A percentile compares a stretch with the other conserved stretches of the same genome.
Evolutionary conservation across 73 alveolate genomes (phyloP).

Genomic region (Paramecium pentaurelia): DNA sequence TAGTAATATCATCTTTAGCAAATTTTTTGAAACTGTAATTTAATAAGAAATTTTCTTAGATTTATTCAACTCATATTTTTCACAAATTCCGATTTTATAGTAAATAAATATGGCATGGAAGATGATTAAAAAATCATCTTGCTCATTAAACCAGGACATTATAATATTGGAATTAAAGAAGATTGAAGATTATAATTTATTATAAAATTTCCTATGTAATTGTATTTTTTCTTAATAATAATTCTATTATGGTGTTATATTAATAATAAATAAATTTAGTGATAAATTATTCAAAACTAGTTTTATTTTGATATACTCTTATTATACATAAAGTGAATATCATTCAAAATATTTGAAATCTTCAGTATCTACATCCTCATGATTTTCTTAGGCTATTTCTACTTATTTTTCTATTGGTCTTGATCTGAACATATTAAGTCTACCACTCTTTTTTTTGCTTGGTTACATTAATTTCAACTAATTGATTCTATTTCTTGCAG

Average conservation of each 20-base stretch:
- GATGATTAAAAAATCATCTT: not conserved
- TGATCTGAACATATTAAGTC: not conserved
- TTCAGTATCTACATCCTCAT: not conserved
- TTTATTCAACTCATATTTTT: not conserved
- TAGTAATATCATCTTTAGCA: not conserved
- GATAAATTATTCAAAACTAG: not conserved
- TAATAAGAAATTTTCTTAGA: not conserved
- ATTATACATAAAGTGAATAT: not conserved
- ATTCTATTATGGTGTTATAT: not conserved
- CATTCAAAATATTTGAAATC: conserved; percentile 3
- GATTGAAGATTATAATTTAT: too few relatives aligned
- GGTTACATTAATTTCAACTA: not conserved
- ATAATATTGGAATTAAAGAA: not conserved
- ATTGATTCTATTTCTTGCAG: not conserved
- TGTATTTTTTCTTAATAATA: not conserved
- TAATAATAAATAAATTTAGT: too few relatives aligned
- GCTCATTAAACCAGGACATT: not conserved
- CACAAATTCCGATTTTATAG: not conserved
- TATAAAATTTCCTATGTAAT: too few relatives aligned
- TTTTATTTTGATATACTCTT: not conserved
- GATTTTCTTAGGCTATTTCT: not conserved
- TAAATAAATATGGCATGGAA: not conserved
- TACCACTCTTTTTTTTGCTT: not conserved
- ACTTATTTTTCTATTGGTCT: not conserved
- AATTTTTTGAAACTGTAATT: not conserved